phyloP scores from a whole-genome alignment of 2,329 filamentous ascomycete genomes.

The Bipolaris bicolor region DNA sequence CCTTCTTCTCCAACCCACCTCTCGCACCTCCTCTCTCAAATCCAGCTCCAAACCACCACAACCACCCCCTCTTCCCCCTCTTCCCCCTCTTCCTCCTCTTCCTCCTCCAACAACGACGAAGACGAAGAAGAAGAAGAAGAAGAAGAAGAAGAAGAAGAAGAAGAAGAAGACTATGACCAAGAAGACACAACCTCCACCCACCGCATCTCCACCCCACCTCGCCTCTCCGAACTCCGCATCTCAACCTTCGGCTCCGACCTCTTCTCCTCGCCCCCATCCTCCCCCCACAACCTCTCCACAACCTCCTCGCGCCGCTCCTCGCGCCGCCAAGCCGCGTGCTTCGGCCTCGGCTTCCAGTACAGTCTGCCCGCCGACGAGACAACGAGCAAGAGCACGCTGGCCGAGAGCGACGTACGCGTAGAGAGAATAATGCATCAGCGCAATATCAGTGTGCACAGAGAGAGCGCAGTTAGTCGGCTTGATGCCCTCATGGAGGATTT shows the following conservation, averaged over 20 bases:
- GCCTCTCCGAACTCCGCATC: conserved; percentile 33
- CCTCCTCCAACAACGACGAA: not conserved
- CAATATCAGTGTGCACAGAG: conserved; percentile 24
- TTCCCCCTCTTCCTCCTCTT: too few relatives aligned
- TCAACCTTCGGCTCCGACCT: conserved; percentile 39
- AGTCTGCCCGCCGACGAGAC: conserved; percentile 40
- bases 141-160: conserved; percentile 17
- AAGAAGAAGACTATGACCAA: conserved; percentile 17
- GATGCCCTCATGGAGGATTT: conserved; percentile 43
- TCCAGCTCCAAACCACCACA: not conserved
- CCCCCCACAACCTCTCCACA: conserved; percentile 14
- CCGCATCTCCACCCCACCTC: conserved; percentile 29
- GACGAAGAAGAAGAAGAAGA: conserved; percentile 22
- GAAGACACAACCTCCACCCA: conserved; percentile 7
- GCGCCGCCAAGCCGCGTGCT: conserved; percentile 40
- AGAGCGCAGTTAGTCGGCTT: conserved; percentile 32
- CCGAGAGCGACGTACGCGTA: conserved; percentile 14
- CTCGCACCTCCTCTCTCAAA: conserved; percentile 12
- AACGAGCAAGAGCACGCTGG: conserved; percentile 37
- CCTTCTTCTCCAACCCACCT: not conserved
- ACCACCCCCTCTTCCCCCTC: not conserved
- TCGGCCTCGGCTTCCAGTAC: conserved; percentile 45
- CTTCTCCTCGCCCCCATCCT: conserved; percentile 32
- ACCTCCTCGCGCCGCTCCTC: conserved; percentile 20
- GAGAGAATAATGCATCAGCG: not conserved